Evolutionary conservation across 495 filamentous ascomycete genomes (phyloP).

Genomic region (Tirmania nivea): DNA sequence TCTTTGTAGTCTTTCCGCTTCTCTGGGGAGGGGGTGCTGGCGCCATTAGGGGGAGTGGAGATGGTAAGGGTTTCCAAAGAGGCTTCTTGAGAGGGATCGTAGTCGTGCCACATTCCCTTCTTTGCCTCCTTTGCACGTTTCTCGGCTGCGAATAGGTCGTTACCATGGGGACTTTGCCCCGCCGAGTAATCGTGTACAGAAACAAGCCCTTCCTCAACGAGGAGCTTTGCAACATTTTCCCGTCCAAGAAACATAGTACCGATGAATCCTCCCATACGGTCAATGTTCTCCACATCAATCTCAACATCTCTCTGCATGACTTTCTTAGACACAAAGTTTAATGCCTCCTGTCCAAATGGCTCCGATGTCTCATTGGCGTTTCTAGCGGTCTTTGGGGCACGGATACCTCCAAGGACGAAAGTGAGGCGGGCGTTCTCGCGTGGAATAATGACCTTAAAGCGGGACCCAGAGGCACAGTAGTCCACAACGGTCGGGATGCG

Average conservation of each 20-base stretch:
- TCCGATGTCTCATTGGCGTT: constrained; percentile 62
- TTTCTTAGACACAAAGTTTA: constrained; percentile 68
- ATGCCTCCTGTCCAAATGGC: constrained; percentile 85
- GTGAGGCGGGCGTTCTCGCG: constrained; percentile 88
- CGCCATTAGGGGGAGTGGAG: constrained; percentile 22
- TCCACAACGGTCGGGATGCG: constrained; percentile 89
- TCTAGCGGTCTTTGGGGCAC: constrained; percentile 71
- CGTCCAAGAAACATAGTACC: constrained; percentile 84
- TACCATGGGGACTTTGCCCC: constrained; percentile 76
- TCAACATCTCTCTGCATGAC: constrained; percentile 91
- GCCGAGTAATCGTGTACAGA: constrained; percentile 85
- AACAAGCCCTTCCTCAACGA: constrained; percentile 85
- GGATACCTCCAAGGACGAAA: constrained; percentile 82
- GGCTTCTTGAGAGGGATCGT: constrained; percentile 50
- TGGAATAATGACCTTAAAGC: constrained; percentile 82
- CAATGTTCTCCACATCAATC: constrained; percentile 82
- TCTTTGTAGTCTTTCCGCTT: constrained; percentile 72
- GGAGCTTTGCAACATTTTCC: constrained; percentile 83
- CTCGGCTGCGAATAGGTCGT: constrained; percentile 72
- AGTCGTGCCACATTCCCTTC: constrained; percentile 83
- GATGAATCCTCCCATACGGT: constrained; percentile 95
- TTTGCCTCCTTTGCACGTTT: constrained; percentile 63
- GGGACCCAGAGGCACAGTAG: constrained; percentile 85
- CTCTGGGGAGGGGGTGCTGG: constrained; percentile 19
- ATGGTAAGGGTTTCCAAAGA: constrained; percentile 29